Evolutionary conservation across 1,139 yeast species (phyloP), one percentile per base, ranked within the genome.

Genomic region (Sugiyamaella paludigena): DNA sequence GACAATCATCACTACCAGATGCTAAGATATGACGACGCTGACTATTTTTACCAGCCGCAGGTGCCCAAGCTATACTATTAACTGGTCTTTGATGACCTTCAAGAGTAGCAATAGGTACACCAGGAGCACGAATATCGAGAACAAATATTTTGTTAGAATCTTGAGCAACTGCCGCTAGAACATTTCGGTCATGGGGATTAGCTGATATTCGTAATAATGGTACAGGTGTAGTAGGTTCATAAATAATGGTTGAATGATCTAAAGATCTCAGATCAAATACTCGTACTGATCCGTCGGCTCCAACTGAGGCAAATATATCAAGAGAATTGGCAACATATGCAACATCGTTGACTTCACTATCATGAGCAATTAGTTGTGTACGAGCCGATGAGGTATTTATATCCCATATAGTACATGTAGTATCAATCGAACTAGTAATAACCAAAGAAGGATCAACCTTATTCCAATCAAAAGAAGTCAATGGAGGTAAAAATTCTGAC

Each of bases 341-440:
- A 19, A 91, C 98, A 66, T 92, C 98, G 65, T 83, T 88, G 4
- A 92, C 98, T 66, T 91, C 98, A 52, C 85, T 82, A 65, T 92
- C 98, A 67, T 92, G 98, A 0, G 98, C 98, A 58, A 92, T 92
- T 45, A 92, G 74, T 69, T 92, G 98, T 1, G 98, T 91, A 63
- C 85, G 86, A 16, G 95, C 95, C 27, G 78, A 75, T n/a, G 87
- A 87, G 8, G 81, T 75, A 30, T 73, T 75, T 38, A 88, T 70
- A 67, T 92, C 98, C 98, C 98, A 92, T 2, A 89, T 83, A 0
- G 98, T 91, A 68, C 98, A 92, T 0, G 98, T 92, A 0, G 98
- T 92, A 68, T 92, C 98, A 9, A 92, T 88, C 29, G 94, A 83
- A 53, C 94, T 81, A 1, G 97, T 88, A 40, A 92, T 86, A 24